These are phyloP conservation scores for Pachysandra terminalis DNA, from an alignment of 164 flowering plant genomes.

Conservation along the genomic window DNA sequence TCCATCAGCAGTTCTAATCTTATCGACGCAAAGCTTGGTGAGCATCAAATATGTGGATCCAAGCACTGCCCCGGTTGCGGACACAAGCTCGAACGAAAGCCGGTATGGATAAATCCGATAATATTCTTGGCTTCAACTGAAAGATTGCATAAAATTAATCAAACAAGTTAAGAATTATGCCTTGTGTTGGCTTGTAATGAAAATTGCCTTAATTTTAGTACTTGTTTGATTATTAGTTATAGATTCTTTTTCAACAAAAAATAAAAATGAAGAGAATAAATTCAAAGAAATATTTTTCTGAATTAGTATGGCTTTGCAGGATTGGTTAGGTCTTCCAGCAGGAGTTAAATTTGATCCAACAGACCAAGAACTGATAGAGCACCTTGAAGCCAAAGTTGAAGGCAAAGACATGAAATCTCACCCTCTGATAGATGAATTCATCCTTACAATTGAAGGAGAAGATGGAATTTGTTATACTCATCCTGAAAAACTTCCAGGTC, in stretches of 20 bases:
- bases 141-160: constrained; percentile 19
- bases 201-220: background rate
- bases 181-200: background rate
- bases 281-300: background rate
- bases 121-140: constrained; percentile 31
- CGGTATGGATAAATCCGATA: constrained; percentile 40
- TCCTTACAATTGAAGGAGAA: constrained; percentile 91
- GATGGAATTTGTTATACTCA: constrained; percentile 97
- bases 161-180: constrained; percentile 11
- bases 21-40: constrained; percentile 92
- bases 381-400: constrained; percentile 80
- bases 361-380: constrained; percentile 91
- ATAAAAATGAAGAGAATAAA: background rate
- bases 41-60: constrained; percentile 85
- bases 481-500: constrained; percentile 94
- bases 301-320: constrained; percentile 37
- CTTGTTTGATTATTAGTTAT: background rate
- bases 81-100: constrained; percentile 79
- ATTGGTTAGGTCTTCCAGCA: constrained; percentile 95
- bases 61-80: constrained; percentile 96
- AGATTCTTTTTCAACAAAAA: background rate
- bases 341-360: constrained; percentile 97
- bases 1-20: constrained; percentile 74
- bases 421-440: constrained; percentile 90
- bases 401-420: constrained; percentile 68